Conservation (phyloP, 2,329 filamentous ascomycete genomes). For the Lachnellula willkommii region DNA sequence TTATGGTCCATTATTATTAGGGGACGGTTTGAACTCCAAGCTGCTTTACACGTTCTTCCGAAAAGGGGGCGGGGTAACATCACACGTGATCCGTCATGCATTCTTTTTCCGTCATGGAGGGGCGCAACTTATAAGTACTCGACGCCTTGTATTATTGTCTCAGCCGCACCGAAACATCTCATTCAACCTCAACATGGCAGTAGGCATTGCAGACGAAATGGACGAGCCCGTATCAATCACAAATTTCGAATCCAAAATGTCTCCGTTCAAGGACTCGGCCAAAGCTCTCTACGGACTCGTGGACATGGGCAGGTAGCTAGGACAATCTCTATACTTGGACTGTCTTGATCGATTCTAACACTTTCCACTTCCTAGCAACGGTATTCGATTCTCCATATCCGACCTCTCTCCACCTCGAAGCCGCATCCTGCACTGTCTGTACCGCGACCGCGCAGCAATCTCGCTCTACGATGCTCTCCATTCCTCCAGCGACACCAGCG, state of each 20-base stretch:
- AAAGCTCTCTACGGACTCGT: slow-evolving; percentile 30
- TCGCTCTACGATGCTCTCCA: slow-evolving; percentile 81
- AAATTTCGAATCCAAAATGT: slow-evolving; percentile 27
- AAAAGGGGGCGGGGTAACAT: neutral
- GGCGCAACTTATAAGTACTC: neutral
- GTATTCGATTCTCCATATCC: slow-evolving; percentile 87
- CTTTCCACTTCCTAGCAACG: slow-evolving; percentile 56
- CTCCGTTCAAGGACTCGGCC: slow-evolving; percentile 16
- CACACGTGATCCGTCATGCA: neutral
- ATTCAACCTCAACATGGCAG: neutral
- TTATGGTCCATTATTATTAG: too few species aligned
- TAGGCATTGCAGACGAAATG: slow-evolving; percentile 16
- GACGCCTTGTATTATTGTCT: neutral
- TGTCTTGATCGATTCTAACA: slow-evolving; percentile 5
- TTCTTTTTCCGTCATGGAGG: neutral
- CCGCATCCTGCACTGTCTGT: slow-evolving; percentile 71
- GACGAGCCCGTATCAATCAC: slow-evolving; percentile 27
- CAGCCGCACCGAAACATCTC: neutral
- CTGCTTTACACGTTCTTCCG: too few species aligned
- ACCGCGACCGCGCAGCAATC: slow-evolving; percentile 71
- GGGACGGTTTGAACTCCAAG: too few species aligned
- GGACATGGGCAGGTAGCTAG: slow-evolving; percentile 33
- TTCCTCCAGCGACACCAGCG: slow-evolving; percentile 38
- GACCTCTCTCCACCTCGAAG: slow-evolving; percentile 66
- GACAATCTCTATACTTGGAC: neutral